A percentile compares a stretch with the other conserved stretches of the same genome.
Evolutionary conservation across 202 grass and related monocot species (phyloP).

Genomic region (Digitaria exilis): DNA sequence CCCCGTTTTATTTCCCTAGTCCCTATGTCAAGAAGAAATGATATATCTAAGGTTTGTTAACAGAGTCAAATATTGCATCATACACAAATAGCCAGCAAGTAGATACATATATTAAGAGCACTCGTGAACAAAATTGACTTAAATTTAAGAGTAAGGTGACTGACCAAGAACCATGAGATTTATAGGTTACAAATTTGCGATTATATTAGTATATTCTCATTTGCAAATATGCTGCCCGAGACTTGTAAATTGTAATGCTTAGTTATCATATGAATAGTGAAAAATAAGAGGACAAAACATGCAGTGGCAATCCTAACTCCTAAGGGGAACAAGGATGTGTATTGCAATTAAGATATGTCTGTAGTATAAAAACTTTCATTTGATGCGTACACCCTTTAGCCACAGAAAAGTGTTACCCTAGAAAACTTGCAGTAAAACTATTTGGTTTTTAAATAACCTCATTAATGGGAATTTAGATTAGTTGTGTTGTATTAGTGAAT

Average conservation of each 20-base stretch:
- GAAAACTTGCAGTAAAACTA: constrained; percentile 8
- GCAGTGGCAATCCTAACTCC: background rate
- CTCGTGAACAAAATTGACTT: too few species aligned
- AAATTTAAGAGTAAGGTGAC: too few species aligned
- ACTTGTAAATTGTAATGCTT: background rate
- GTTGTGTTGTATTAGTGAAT: background rate
- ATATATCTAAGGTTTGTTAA: background rate
- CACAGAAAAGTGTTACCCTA: background rate
- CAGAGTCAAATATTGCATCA: background rate
- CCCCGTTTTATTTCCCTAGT: constrained; percentile 78
- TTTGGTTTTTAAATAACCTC: background rate
- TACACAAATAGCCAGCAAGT: too few species aligned
- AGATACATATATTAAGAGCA: too few species aligned
- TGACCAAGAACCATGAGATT: constrained; percentile 4
- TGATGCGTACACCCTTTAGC: background rate
- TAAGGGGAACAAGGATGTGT: background rate
- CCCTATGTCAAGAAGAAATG: constrained; percentile 56
- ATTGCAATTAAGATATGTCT: background rate
- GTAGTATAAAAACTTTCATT: background rate
- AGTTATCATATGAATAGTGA: constrained; percentile 26
- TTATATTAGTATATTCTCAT: background rate
- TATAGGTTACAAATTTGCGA: background rate
- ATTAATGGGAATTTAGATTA: background rate
- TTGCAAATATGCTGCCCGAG: background rate
- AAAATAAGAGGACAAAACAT: constrained; percentile 1